Conservation (phyloP, 371 early-diverging fungal species). For the Capniomyces stellatus region DNA sequence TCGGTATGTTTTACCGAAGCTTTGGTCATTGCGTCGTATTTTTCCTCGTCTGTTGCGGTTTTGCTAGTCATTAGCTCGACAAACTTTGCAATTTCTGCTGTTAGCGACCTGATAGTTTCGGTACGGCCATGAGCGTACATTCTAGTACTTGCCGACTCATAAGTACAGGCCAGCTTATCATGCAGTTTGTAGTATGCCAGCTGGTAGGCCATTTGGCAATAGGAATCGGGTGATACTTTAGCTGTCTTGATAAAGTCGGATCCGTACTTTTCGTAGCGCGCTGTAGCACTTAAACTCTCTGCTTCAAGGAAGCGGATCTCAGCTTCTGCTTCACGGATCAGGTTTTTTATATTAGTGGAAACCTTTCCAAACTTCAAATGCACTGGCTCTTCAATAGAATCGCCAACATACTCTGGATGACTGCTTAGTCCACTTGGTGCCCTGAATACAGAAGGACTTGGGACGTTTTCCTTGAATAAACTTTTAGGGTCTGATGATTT, state of each 20-base stretch:
- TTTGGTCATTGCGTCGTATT: constrained; percentile 32
- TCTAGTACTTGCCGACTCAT: constrained; percentile 70
- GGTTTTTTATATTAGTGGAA: not conserved
- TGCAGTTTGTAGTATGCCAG: constrained; percentile 60
- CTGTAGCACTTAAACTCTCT: constrained; percentile 41
- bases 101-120: constrained; percentile 62
- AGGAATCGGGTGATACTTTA: constrained; percentile 67
- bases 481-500: constrained; percentile 7
- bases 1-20: constrained; percentile 47
- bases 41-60: constrained; percentile 28
- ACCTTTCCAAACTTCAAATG: constrained; percentile 9
- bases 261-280: constrained; percentile 45
- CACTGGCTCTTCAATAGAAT: not conserved
- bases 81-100: constrained; percentile 39
- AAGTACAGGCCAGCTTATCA: constrained; percentile 39
- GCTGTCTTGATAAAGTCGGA: constrained; percentile 41
- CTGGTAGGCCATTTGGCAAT: constrained; percentile 71
- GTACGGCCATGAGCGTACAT: constrained; percentile 65
- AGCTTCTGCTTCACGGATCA: constrained; percentile 34
- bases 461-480: constrained; percentile 10
- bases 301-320: constrained; percentile 29
- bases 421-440: not conserved
- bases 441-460: constrained; percentile 11
- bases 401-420: not conserved
- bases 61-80: constrained; percentile 42